These are phyloP conservation scores for Chytridium lagenaria DNA, from an alignment of 371 early-diverging fungal species.

Conservation along the genomic window DNA sequence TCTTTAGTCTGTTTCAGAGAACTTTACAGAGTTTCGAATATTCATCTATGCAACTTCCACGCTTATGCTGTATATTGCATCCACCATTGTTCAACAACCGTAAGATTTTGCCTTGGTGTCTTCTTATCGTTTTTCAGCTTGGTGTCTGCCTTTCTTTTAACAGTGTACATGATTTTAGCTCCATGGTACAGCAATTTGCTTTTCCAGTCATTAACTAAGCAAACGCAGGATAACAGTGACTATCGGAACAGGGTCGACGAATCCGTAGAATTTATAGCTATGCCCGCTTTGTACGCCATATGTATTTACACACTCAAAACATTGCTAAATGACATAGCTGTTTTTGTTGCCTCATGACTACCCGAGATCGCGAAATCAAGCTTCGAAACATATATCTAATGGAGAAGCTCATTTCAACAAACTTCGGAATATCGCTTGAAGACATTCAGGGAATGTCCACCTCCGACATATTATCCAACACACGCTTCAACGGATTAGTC, in stretches of 20 bases:
- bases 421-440: not conserved
- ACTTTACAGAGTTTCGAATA: not conserved
- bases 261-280: conserved; percentile 2
- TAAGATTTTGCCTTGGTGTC: not conserved
- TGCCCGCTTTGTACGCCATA: conserved; percentile 10
- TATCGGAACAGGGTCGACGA: not conserved
- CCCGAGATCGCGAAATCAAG: conserved; percentile 6
- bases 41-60: conserved; percentile 3
- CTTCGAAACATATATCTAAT: conserved; percentile 5
- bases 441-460: not conserved
- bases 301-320: not conserved
- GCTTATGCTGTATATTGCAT: not conserved
- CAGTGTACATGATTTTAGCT: not conserved
- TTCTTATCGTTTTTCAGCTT: not conserved
- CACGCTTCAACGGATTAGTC: not conserved
- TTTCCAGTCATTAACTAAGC: too few relatives aligned
- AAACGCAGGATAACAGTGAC: conserved; percentile 6
- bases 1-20: not conserved
- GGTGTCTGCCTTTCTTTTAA: not conserved
- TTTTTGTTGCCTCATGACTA: not conserved
- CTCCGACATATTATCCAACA: not conserved
- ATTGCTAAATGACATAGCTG: not conserved
- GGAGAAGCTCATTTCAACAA: not conserved
- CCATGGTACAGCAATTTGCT: not conserved
- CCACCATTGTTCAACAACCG: not conserved